These are phyloP conservation scores for Nasturtium officinale DNA, from an alignment of 345 rosid species.

Conservation along the genomic window DNA sequence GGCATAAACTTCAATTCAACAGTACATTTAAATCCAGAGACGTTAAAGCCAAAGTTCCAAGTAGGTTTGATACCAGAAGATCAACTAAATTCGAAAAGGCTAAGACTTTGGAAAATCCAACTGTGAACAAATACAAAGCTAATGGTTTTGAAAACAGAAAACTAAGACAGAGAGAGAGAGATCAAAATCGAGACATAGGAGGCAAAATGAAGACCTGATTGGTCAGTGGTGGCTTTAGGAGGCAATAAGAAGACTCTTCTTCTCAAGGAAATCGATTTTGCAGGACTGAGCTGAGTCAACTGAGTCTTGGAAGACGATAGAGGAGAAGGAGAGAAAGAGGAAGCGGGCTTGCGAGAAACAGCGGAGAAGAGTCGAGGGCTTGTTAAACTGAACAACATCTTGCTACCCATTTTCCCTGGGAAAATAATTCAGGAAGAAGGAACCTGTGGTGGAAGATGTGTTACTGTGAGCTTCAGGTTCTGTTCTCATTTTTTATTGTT, in stretches of 20 bases:
- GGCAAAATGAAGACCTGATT: constrained; percentile 45
- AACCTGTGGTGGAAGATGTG: constrained; percentile 32
- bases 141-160: background rate
- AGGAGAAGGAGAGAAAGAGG: constrained; percentile 18
- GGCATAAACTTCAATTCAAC: background rate
- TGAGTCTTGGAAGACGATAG: constrained; percentile 9
- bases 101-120: background rate
- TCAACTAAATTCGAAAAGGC: constrained; percentile 2
- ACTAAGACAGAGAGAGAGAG: background rate
- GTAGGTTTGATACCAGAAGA: background rate
- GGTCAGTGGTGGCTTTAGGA: constrained; percentile 70
- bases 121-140: background rate
- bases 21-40: background rate
- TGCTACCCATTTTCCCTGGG: constrained; percentile 38
- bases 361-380: constrained; percentile 36
- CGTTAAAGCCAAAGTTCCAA: background rate
- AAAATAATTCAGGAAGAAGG: background rate
- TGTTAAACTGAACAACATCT: constrained; percentile 34
- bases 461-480: constrained; percentile 32
- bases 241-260: constrained; percentile 52
- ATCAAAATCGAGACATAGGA: background rate
- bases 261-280: constrained; percentile 29
- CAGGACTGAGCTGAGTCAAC: constrained; percentile 3
- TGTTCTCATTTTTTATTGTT: constrained; percentile 1
- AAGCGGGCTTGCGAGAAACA: constrained; percentile 31